These are phyloP conservation scores for Cornus florida DNA, from an alignment of 148 eudicot genomes.

Conservation along the genomic window DNA sequence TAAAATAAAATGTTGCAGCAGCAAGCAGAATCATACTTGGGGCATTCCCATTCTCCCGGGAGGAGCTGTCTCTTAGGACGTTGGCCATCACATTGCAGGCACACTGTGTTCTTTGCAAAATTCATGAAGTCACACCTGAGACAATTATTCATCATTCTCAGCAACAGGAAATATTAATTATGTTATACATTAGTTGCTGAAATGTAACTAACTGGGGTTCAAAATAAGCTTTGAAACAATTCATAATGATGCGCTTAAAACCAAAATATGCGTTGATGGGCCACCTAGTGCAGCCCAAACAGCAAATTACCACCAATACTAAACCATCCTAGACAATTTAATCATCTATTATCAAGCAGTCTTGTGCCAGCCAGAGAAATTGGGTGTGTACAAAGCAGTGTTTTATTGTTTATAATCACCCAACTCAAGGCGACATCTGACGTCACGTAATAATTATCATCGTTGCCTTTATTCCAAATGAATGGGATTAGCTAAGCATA, in stretches of 20 bases:
- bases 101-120: slow-evolving; percentile 88
- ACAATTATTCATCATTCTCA: slow-evolving; percentile 16
- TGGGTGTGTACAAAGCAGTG: too few species aligned
- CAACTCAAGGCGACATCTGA: background rate
- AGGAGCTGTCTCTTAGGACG: slow-evolving; percentile 97
- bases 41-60: slow-evolving; percentile 99
- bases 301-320: background rate
- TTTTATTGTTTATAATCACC: background rate
- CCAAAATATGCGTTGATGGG: background rate
- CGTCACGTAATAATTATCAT: background rate
- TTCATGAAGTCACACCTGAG: slow-evolving; percentile 98
- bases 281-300: background rate
- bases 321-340: background rate
- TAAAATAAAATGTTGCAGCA: background rate
- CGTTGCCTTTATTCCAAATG: too few species aligned
- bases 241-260: background rate
- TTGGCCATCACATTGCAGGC: slow-evolving; percentile 95
- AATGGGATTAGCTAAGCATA: background rate
- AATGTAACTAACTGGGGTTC: background rate
- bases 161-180: slow-evolving; percentile 9
- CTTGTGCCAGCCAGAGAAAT: background rate
- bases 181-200: background rate
- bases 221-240: background rate
- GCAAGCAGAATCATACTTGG: slow-evolving; percentile 64
- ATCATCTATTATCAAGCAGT: background rate